Conservation (phyloP, 441 rosid species). For the Biscutella laevigata region DNA sequence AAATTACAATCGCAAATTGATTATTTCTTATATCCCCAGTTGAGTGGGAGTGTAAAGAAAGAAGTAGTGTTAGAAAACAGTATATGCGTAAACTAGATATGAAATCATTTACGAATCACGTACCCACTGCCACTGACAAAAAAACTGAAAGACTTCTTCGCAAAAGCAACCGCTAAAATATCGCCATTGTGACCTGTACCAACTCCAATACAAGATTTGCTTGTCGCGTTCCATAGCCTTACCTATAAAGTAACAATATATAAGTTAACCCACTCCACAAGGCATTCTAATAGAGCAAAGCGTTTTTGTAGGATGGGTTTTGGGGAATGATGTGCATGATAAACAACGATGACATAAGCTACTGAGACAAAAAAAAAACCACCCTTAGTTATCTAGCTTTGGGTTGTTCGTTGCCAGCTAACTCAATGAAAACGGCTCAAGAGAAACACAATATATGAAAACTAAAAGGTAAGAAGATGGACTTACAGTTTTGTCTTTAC, state of each 20-base stretch:
- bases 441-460: neutral
- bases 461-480: slow-evolving; percentile 11
- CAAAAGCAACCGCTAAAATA: slow-evolving; percentile 83
- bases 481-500: slow-evolving; percentile 85
- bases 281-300: neutral
- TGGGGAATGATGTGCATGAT: neutral
- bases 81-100: slow-evolving; percentile 3
- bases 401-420: neutral
- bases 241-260: slow-evolving; percentile 42
- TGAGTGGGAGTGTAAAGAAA: slow-evolving; percentile 12
- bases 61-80: neutral
- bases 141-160: slow-evolving; percentile 58
- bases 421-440: neutral
- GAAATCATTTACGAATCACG: slow-evolving; percentile 21
- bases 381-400: slow-evolving; percentile 11
- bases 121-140: slow-evolving; percentile 95
- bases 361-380: neutral
- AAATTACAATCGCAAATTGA: neutral
- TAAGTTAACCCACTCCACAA: neutral
- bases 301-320: neutral
- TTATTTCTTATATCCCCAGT: neutral
- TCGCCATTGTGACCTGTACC: slow-evolving; percentile 90
- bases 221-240: slow-evolving; percentile 77
- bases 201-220: slow-evolving; percentile 65
- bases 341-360: neutral